A percentile compares a stretch with the other conserved stretches of the same genome.
Conservation (phyloP, 2,329 filamentous ascomycete genomes). For the Hymenoscyphus scutula region DNA sequence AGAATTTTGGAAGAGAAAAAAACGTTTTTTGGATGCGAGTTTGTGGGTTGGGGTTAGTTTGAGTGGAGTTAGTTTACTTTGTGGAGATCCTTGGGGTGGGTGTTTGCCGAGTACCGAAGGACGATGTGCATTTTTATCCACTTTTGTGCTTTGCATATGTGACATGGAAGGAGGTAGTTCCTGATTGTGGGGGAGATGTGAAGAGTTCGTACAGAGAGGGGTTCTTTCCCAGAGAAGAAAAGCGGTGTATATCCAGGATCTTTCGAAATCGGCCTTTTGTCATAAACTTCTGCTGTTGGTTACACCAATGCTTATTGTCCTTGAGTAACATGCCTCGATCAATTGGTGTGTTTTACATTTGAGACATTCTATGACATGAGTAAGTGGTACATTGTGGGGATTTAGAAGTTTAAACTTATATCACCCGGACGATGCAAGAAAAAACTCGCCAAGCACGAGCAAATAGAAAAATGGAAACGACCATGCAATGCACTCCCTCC, state of each 20-base stretch:
- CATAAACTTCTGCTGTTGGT: not conserved
- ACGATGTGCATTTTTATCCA: not conserved
- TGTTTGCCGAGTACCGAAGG: slow-evolving; percentile 2
- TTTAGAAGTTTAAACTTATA: not conserved
- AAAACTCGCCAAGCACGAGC: not conserved
- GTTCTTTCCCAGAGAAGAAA: no score
- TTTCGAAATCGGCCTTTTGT: not conserved
- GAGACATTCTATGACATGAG: no score
- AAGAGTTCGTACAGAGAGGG: not conserved
- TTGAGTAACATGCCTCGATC: not conserved
- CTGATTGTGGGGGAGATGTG: not conserved
- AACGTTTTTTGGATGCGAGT: slow-evolving; percentile 1
- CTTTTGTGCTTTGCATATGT: slow-evolving; percentile 4
- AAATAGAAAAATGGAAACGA: no score
- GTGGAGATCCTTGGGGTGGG: not conserved
- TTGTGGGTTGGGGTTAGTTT: slow-evolving; percentile 4
- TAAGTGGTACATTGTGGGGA: no score
- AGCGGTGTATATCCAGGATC: not conserved
- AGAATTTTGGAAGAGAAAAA: not conserved
- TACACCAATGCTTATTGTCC: not conserved
- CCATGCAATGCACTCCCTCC: not conserved
- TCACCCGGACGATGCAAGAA: slow-evolving; percentile 4
- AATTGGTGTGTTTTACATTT: no score
- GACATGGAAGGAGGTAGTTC: not conserved
- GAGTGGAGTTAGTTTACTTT: not conserved